Evolutionary conservation across 768 basidiomycete genomes (phyloP).

Genomic region (Lanmaoa rubissima): DNA sequence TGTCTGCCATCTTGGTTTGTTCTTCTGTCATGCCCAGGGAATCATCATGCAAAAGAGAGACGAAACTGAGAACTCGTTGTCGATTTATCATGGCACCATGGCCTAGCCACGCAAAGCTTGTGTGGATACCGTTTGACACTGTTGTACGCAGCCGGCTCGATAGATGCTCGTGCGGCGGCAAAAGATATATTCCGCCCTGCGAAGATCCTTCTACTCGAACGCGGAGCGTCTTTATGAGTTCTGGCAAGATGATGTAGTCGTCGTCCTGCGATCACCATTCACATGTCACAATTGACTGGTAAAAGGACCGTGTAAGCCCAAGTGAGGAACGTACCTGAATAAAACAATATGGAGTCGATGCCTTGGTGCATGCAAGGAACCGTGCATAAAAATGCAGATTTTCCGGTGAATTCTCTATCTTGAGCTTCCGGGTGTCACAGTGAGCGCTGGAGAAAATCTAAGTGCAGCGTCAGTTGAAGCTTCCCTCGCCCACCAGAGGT

Average conservation of each 20-base stretch:
- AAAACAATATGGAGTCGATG: slow-evolving; percentile 55
- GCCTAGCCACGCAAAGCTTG: slow-evolving; percentile 66
- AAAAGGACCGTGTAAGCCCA: not conserved
- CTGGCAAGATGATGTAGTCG: slow-evolving; percentile 60
- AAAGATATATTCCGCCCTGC: slow-evolving; percentile 45
- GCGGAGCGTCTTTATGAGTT: slow-evolving; percentile 52
- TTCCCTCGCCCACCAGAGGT: not conserved
- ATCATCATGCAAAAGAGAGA: slow-evolving; percentile 41
- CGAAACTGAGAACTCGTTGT: slow-evolving; percentile 44
- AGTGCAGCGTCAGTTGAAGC: not conserved
- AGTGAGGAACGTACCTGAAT: slow-evolving; percentile 46
- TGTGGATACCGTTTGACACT: slow-evolving; percentile 39
- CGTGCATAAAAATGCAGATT: slow-evolving; percentile 65
- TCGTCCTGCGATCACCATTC: slow-evolving; percentile 49
- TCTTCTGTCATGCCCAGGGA: slow-evolving; percentile 44
- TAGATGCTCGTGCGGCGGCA: slow-evolving; percentile 62
- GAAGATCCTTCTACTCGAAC: slow-evolving; percentile 32
- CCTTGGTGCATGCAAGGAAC: slow-evolving; percentile 54
- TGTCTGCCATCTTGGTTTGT: slow-evolving; percentile 65
- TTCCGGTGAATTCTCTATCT: slow-evolving; percentile 53
- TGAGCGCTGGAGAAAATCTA: slow-evolving; percentile 43
- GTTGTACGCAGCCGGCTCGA: slow-evolving; percentile 50
- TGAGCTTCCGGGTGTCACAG: slow-evolving; percentile 45
- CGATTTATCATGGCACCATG: slow-evolving; percentile 56
- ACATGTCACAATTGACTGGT: not conserved